Evolutionary conservation across 345 rosid genomes (phyloP).

Genomic region (Ceriops tagal): DNA sequence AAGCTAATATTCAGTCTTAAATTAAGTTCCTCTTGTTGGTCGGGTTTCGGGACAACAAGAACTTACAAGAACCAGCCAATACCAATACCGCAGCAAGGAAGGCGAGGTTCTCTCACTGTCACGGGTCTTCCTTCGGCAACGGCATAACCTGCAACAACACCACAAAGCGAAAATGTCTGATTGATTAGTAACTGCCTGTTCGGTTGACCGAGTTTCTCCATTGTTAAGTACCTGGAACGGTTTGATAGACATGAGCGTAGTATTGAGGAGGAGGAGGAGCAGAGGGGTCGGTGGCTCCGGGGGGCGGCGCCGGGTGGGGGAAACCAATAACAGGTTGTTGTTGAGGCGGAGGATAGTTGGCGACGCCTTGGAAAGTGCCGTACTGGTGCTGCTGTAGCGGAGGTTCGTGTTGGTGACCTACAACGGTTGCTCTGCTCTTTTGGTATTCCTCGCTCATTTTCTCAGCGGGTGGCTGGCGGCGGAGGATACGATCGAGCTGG

Average conservation of each 20-base stretch:
- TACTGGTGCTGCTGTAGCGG: slow-evolving; percentile 37
- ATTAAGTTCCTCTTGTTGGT: too few species aligned
- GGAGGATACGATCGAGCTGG: too few species aligned
- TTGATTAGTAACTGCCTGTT: too few species aligned
- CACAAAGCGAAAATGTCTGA: too few species aligned
- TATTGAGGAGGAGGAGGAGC: slow-evolving; percentile 42
- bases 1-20: too few species aligned
- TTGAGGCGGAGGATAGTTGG: slow-evolving; percentile 69
- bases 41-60: not conserved
- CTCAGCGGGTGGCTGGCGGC: not conserved
- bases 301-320: slow-evolving; percentile 81
- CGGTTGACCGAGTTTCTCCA: not conserved
- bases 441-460: slow-evolving; percentile 14
- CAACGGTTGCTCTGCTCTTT: slow-evolving; percentile 1
- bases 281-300: slow-evolving; percentile 47
- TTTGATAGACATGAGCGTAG: slow-evolving; percentile 65
- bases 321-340: slow-evolving; percentile 64
- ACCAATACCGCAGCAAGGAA: slow-evolving; percentile 90
- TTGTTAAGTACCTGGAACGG: slow-evolving; percentile 54
- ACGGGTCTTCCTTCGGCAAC: slow-evolving; percentile 87
- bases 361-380: slow-evolving; percentile 96
- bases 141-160: slow-evolving; percentile 50
- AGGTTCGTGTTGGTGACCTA: slow-evolving; percentile 9
- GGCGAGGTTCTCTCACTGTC: slow-evolving; percentile 56
- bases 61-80: slow-evolving; percentile 90